Conservation (phyloP, 257 asterid species). For the Handroanthus guayacan region DNA sequence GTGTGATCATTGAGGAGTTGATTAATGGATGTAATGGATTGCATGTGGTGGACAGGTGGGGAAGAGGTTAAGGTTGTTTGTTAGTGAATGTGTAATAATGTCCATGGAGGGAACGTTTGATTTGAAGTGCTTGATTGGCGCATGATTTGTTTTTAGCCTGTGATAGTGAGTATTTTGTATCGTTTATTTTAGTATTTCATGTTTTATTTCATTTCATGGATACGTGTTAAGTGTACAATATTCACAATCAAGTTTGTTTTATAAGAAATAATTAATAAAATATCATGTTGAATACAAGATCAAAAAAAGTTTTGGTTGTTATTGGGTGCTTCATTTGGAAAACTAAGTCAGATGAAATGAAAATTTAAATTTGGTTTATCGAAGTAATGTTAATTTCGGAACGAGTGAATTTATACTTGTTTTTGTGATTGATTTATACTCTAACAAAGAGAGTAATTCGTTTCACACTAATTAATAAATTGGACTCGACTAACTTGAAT, state of each 20-base stretch:
- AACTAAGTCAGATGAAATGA: not conserved
- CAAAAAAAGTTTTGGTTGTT: no score
- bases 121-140: conserved; percentile 36
- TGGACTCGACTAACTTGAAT: not conserved
- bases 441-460: no score
- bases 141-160: conserved; percentile 25
- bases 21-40: conserved; percentile 37
- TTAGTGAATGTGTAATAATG: conserved; percentile 30
- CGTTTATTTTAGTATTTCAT: no score
- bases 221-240: no score
- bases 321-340: not conserved
- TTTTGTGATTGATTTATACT: not conserved
- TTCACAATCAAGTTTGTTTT: no score
- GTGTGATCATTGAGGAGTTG: conserved; percentile 43
- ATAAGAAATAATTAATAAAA: no score
- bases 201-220: no score
- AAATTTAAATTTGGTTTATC: not conserved
- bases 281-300: no score
- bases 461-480: not conserved
- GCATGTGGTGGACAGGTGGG: conserved; percentile 43
- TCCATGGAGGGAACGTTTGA: not conserved
- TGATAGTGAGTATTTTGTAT: not conserved
- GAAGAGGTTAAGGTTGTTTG: conserved; percentile 42
- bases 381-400: not conserved
- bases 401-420: not conserved